A percentile compares a stretch with the other conserved stretches of the same genome.
These are phyloP conservation scores for Meyerozyma carpophila DNA, from an alignment of 1,139 yeast genomes.

Conservation along the genomic window DNA sequence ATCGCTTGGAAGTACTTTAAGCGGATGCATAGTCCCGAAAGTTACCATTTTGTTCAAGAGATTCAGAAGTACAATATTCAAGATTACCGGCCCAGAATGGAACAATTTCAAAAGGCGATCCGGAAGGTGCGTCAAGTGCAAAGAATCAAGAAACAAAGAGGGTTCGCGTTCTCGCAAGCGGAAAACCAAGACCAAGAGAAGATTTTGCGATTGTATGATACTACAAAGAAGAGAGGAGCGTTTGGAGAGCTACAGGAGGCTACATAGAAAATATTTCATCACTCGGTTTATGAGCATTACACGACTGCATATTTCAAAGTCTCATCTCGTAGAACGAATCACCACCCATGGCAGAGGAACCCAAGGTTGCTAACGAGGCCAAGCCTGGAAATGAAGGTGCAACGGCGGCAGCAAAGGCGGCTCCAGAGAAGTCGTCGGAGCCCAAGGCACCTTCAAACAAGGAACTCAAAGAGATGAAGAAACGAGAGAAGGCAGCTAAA, in stretches of 20 bases:
- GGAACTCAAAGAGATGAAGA: slow-evolving; percentile 81
- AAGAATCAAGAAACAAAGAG: slow-evolving; percentile 96
- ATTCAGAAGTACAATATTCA: slow-evolving; percentile 93
- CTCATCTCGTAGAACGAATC: not conserved
- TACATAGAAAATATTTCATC: not conserved
- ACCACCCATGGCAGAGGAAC: not conserved
- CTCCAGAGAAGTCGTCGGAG: slow-evolving; percentile 4
- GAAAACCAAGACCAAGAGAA: slow-evolving; percentile 91
- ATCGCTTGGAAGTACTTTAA: slow-evolving; percentile 92
- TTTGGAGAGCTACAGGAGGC: slow-evolving; percentile 42
- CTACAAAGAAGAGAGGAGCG: slow-evolving; percentile 62
- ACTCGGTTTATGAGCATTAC: not conserved
- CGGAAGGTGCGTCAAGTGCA: slow-evolving; percentile 97
- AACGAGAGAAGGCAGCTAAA: slow-evolving; percentile 86
- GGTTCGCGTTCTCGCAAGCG: slow-evolving; percentile 96
- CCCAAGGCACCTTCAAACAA: slow-evolving; percentile 55
- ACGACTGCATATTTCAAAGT: not conserved
- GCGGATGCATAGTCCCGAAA: slow-evolving; percentile 85
- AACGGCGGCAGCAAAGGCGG: not conserved
- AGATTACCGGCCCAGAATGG: slow-evolving; percentile 92
- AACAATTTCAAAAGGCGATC: slow-evolving; percentile 94
- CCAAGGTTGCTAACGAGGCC: not conserved
- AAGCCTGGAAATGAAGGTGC: not conserved
- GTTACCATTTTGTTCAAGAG: slow-evolving; percentile 93
- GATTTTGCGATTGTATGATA: slow-evolving; percentile 89